Conservation (phyloP, 2,329 filamentous ascomycete species). For the Lasiodiplodia theobromae region DNA sequence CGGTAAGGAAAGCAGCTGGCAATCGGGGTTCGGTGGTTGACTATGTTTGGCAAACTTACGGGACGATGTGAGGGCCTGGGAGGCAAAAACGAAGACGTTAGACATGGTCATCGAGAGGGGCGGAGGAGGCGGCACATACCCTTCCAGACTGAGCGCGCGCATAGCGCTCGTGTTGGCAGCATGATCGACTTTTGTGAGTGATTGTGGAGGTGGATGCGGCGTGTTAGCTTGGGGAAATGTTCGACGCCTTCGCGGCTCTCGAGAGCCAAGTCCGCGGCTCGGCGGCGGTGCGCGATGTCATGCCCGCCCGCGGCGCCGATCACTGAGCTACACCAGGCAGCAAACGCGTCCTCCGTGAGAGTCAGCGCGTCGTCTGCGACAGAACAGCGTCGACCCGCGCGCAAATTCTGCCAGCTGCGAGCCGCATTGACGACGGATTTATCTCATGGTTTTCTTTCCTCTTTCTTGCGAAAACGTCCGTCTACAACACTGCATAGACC, state of each 20-base stretch:
- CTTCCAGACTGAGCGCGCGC: conserved; percentile 85
- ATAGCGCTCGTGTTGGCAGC: conserved; percentile 61
- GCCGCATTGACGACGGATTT: not conserved
- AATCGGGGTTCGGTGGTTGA: conserved; percentile 1
- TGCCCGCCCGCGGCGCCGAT: conserved; percentile 10
- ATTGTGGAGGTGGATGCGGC: conserved; percentile 4
- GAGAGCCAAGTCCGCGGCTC: conserved; percentile 16
- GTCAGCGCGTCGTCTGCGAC: conserved; percentile 1
- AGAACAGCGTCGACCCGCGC: not conserved
- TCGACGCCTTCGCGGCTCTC: conserved; percentile 1
- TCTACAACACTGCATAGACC: not conserved
- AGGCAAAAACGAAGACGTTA: conserved; percentile 34
- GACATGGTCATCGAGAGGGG: conserved; percentile 29
- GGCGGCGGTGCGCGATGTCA: conserved; percentile 20
- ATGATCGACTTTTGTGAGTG: conserved; percentile 9
- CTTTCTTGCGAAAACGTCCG: not conserved
- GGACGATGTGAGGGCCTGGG: conserved; percentile 72
- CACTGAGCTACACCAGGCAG: conserved; percentile 22
- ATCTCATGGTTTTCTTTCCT: not conserved
- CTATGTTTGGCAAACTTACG: conserved; percentile 59
- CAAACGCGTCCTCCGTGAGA: conserved; percentile 19
- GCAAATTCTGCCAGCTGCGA: not conserved
- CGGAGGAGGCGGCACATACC: conserved; percentile 58
- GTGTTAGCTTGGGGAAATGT: conserved; percentile 7
- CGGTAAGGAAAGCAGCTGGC: not conserved